A percentile compares a stretch with the other conserved stretches of the same genome.
phyloP scores from a whole-genome alignment of 2,329 filamentous ascomycete genomes.

The Gnomoniopsis smithogilvyi region DNA sequence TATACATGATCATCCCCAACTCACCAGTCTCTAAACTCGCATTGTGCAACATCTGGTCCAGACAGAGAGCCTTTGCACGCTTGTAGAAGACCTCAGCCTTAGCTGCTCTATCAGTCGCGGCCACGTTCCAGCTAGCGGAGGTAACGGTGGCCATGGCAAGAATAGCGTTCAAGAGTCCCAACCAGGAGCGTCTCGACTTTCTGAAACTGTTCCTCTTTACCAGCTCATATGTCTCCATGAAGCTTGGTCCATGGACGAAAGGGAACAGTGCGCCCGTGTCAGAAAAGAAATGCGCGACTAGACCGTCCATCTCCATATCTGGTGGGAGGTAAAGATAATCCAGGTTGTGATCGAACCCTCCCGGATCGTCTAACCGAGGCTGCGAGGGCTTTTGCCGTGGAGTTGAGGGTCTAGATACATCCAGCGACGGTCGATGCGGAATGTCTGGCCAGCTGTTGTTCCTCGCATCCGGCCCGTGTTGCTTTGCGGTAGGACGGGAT shows the following conservation, averaged over 20 bases:
- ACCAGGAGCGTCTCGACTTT: constrained; percentile 43
- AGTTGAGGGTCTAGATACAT: constrained; percentile 14
- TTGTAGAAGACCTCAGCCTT: constrained; percentile 43
- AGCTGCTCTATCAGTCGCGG: constrained; percentile 31
- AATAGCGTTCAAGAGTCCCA: constrained; percentile 47
- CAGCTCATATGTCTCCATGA: constrained; percentile 18
- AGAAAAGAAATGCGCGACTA: constrained; percentile 19
- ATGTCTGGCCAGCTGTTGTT: not conserved
- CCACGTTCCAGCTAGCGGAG: constrained; percentile 24
- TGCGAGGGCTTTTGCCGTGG: not conserved
- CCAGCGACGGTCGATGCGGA: constrained; percentile 11
- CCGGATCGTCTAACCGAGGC: not conserved
- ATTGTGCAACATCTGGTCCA: constrained; percentile 35
- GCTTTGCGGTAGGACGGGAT: not conserved
- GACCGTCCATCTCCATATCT: constrained; percentile 13
- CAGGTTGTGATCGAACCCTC: not conserved
- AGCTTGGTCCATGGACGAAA: constrained; percentile 20
- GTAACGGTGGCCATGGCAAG: constrained; percentile 43
- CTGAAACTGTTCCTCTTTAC: constrained; percentile 22
- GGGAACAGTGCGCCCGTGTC: constrained; percentile 23
- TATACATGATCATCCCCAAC: not conserved
- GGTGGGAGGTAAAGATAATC: constrained; percentile 15
- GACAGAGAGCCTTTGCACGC: constrained; percentile 40
- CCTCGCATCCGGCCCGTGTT: not conserved
- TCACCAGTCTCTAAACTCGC: constrained; percentile 42